Evolutionary conservation across 148 eudicot species (phyloP), one percentile per base, ranked within the genome.

Genomic region (Nepenthes gracilis): DNA sequence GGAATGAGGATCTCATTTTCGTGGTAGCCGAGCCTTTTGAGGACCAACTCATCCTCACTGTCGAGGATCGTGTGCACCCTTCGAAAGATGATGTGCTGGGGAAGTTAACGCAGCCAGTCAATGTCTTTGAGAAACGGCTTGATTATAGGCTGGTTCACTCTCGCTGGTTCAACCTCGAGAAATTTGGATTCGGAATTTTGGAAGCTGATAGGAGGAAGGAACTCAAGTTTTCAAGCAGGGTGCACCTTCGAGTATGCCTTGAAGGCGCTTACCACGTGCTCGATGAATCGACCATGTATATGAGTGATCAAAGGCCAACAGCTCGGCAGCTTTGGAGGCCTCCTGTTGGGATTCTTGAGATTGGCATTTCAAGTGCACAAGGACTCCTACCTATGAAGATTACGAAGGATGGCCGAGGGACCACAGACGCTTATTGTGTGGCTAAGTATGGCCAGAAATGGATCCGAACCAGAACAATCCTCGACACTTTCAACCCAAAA

Each of bases 21-120:
- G 87, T 85, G 15, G 91, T 82, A 6, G 87, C 91, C 2, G 91
- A 85, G 81, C 91, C 91, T 53, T 85, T 85, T 61, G 91, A 85
- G 50, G 91, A 85, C 74, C 81, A 77, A 33, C 62, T 80, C 62
- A 59, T 82, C 52, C 71, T 85, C 33, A 82, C 78, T 0, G 61
- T 85, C 35, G 90, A 85, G 67, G 80, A 82, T 45, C 76, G 66
- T 50, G 63, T 73, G 33, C 73, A 74, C 54, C 75, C 77, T 33
- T 62, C 67, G 23, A 85, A 82, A 70, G 91, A 85, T 59, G 91
- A 85, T 61, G 73, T 76, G 9, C 76, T 75, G 12, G 85, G 91
- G 47, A 75, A 75, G 71, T 56, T 72, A 45, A 62, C 60, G 36
- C 43, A 80, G 40, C 83, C 81, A 1, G 75, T 82, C 35, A 62